A percentile compares a stretch with the other conserved stretches of the same genome.
Conservation (phyloP, 139 green algal species). For the Marvania coccoides region DNA sequence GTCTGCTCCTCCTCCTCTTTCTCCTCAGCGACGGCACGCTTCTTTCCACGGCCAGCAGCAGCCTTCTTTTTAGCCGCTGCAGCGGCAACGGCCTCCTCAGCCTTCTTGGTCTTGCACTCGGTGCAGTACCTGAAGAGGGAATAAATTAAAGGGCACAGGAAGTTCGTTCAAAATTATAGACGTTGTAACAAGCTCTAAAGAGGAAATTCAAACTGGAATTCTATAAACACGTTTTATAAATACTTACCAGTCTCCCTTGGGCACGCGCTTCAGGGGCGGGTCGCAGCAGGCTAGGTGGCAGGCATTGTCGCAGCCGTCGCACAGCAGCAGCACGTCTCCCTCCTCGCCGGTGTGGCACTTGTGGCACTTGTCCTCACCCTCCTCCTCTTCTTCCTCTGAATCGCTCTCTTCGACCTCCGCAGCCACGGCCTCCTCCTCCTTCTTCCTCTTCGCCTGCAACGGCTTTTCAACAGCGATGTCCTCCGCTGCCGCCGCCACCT, state of each 20-base stretch:
- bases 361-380: conserved; percentile 26
- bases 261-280: conserved; percentile 20
- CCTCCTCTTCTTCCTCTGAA: conserved; percentile 3
- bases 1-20: background rate
- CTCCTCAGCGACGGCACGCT: background rate
- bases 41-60: background rate
- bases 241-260: conserved; percentile 36
- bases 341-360: conserved; percentile 24
- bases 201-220: too few relatives aligned
- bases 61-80: background rate
- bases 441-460: background rate
- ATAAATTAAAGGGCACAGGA: too few relatives aligned
- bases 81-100: background rate
- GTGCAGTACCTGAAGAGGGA: too few relatives aligned
- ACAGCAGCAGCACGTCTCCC: conserved; percentile 38
- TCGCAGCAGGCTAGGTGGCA: conserved; percentile 34
- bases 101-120: conserved; percentile 17
- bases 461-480: background rate
- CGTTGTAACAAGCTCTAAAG: too few relatives aligned
- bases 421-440: background rate
- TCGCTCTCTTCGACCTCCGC: background rate
- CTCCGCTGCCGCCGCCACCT: background rate
- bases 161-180: too few relatives aligned
- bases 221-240: too few relatives aligned
- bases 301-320: conserved; percentile 28